Evolutionary conservation across 2,329 filamentous ascomycete species (phyloP), one percentile per base, ranked within the genome.

Genomic region (Fusarium neocosmosporiellum): DNA sequence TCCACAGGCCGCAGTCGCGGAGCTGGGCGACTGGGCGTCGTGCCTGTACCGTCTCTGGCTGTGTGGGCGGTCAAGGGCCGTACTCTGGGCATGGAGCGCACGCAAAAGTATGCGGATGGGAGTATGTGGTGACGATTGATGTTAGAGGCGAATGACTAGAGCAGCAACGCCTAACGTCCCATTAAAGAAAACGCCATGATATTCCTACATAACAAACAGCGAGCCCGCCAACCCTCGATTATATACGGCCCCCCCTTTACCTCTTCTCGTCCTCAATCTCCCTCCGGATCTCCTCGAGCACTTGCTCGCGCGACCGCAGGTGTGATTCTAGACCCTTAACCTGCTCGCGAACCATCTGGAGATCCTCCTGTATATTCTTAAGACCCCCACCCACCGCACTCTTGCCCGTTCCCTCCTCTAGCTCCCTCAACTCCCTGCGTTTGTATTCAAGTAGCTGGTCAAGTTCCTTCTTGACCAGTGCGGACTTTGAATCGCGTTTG

Each of bases 381-480:
- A 98, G 81, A 69, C 89, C 89, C 71, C 92, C 90, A 0, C 94
- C 95, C 9, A 88, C 89, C 78, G 91, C 91, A 59, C 86, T 90
- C 84, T 88, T 92, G 71, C 89, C 91, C 63, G 89, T 88, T 33
- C 93, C 93, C 71, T 90, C 89, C 83, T 96, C 92, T 82, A 95
- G 79, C 59, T 93, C 95, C 75, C 90, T 87, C 80, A 96, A 86
- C 85, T 92, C 92, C 79, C 90, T 90, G 81, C 94, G 88, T 89
- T 99, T 99, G 83, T 97, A 98, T 79, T 99, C 96, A 48, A 99
- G 86, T 82, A 99, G 84, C 84, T 98, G 94, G 82, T 98, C 94
- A 54, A 98, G 86, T 84, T 99, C 96, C 71, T 95, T 88, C 88
- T 98, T 98, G 65, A 98, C 94, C 43, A 99, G 87, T 39, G 95